Evolutionary conservation across 306 rosid genomes (phyloP).

Genomic region (Argentina anserina): DNA sequence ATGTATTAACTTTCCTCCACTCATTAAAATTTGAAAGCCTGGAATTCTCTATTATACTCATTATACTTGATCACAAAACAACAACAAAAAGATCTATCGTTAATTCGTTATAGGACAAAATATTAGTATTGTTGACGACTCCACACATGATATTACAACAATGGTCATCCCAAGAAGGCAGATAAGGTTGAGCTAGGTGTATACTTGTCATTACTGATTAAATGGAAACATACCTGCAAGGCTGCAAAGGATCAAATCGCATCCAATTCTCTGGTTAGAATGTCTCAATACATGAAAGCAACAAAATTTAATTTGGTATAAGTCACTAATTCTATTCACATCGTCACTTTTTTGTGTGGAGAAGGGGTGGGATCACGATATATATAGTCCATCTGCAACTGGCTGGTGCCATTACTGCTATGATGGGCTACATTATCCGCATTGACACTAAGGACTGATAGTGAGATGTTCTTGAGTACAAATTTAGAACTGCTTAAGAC

Average conservation of each 20-base stretch:
- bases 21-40: no score
- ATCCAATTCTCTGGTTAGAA: slow-evolving; percentile 20
- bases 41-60: no score
- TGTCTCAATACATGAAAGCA: slow-evolving; percentile 30
- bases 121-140: no score
- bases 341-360: not conserved
- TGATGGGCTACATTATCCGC: slow-evolving; percentile 2
- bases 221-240: slow-evolving; percentile 16
- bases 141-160: no score
- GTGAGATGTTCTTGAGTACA: not conserved
- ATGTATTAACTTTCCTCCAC: no score
- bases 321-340: not conserved
- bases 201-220: slow-evolving; percentile 11
- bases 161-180: not conserved
- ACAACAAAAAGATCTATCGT: no score
- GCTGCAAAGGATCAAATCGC: slow-evolving; percentile 12
- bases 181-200: not conserved
- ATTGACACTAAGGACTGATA: slow-evolving; percentile 3
- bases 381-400: not conserved
- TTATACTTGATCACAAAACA: no score
- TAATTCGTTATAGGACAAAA: no score
- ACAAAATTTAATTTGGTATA: not conserved
- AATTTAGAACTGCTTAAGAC: not conserved
- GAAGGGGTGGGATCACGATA: not conserved
- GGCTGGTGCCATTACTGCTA: slow-evolving; percentile 9